A percentile compares a stretch with the other conserved stretches of the same genome.
Conservation (phyloP, 495 filamentous ascomycete species). For the Trichodelitschia bisporula region DNA sequence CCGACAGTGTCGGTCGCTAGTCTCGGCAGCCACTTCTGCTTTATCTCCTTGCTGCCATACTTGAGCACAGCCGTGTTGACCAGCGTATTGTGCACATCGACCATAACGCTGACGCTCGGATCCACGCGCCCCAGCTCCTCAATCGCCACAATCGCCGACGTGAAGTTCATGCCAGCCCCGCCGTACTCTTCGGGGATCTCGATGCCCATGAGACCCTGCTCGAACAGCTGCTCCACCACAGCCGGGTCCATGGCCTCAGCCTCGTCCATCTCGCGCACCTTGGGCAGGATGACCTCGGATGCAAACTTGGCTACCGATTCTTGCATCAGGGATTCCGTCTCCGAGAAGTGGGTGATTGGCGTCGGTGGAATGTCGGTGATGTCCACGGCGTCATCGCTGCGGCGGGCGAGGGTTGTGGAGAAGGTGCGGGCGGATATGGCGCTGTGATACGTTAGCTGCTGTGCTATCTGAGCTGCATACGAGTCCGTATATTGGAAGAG, state of each 20-base stretch:
- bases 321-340: slow-evolving; percentile 69
- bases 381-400: slow-evolving; percentile 27
- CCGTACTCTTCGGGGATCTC: slow-evolving; percentile 96
- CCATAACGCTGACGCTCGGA: slow-evolving; percentile 79
- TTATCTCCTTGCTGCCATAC: slow-evolving; percentile 48
- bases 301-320: slow-evolving; percentile 85
- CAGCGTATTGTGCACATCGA: slow-evolving; percentile 92
- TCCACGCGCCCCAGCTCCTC: slow-evolving; percentile 91
- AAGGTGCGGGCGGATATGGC: slow-evolving; percentile 41
- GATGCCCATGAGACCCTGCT: slow-evolving; percentile 92
- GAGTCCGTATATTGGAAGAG: no score
- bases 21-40: slow-evolving; percentile 66
- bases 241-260: slow-evolving; percentile 76
- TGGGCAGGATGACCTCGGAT: slow-evolving; percentile 64
- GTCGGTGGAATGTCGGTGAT: slow-evolving; percentile 54
- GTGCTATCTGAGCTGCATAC: no score
- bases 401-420: slow-evolving; percentile 39
- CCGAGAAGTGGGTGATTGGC: slow-evolving; percentile 79
- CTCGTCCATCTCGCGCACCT: slow-evolving; percentile 95
- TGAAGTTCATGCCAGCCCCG: slow-evolving; percentile 97
- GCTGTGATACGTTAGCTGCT: no score
- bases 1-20: slow-evolving; percentile 67
- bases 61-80: slow-evolving; percentile 86
- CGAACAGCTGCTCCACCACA: slow-evolving; percentile 80
- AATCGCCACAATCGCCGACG: slow-evolving; percentile 80